Base-by-base conservation (phyloP, 106 monocot species). In the Allium fistulosum region DNA sequence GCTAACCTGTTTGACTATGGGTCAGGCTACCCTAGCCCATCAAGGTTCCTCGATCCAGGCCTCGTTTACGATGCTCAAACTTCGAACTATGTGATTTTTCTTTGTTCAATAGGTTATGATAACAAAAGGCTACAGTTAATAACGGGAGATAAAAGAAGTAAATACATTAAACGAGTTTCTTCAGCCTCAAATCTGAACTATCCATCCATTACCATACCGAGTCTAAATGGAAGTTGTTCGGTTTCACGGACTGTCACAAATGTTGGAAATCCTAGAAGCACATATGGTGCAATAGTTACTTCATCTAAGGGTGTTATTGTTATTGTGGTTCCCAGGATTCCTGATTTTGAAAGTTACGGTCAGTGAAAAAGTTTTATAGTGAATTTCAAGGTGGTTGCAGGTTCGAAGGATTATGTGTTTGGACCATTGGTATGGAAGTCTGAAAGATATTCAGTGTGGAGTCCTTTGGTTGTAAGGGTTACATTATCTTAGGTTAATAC, bases 1-100 rank as follows among this genome's bases (percentile, higher is more conserved):
- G 91, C 85, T 53, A 84, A 67, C 49, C 82, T 92, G 46, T 96
- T 96, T 15, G 92, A 84, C 59, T 86, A 79, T 52, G 96, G 96
- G 15, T 69, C 86, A 2, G 96, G 96, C 26, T 96, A 88, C 57
- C n/a, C n/a, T n/a, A n/a, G n/a, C n/a, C n/a, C n/a, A n/a, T n/a
- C n/a, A n/a, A n/a, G n/a, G n/a, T n/a, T n/a, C n/a, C n/a, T n/a
- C n/a, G n/a, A n/a, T n/a, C n/a, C n/a, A n/a, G n/a, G n/a, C n/a
- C n/a, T n/a, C n/a, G n/a, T n/a, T n/a, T n/a, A n/a, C n/a, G n/a
- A n/a, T n/a, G n/a, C n/a, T n/a, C n/a, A n/a, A n/a, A 62, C 96
- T 56, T 49, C 69, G 37, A 91, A 96, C 49, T 91, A 84, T 78
- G 81, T 77, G 56, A 49, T 67, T 11, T 96, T 96, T 74, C 79